Percentiles rank a stretch among this genome's conserved stretches.
Conservation (phyloP, 805 yeast species). For the Kodamaea nitidulidarum region DNA sequence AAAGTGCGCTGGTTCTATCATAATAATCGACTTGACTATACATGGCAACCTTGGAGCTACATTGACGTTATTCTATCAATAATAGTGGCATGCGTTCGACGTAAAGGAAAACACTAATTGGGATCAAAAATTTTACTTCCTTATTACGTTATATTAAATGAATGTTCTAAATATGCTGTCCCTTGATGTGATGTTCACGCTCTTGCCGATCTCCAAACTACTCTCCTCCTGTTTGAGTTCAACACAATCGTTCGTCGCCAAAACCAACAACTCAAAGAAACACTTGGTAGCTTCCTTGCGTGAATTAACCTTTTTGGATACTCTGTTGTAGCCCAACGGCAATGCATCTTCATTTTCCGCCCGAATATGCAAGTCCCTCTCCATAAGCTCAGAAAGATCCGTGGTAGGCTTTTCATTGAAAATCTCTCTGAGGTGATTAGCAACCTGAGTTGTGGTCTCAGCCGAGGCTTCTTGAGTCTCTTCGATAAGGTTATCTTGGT, state of each 20-base stretch:
- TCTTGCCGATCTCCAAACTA: constrained; percentile 47
- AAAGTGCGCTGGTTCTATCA: no score
- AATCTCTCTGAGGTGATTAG: constrained; percentile 38
- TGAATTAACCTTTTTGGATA: constrained; percentile 27
- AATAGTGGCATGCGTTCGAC: no score
- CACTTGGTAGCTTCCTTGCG: constrained; percentile 63
- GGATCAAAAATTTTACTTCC: no score
- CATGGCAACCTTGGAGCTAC: no score
- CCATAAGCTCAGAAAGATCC: constrained; percentile 38
- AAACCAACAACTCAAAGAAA: constrained; percentile 77
- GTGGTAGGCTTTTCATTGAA: constrained; percentile 23
- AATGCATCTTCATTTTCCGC: constrained; percentile 9
- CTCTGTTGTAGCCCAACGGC: constrained; percentile 21
- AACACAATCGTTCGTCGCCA: constrained; percentile 74
- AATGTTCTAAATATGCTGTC: constrained; percentile 31
- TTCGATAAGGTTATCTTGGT: constrained; percentile 11
- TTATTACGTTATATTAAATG: background rate
- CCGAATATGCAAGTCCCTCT: constrained; percentile 26
- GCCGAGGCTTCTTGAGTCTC: constrained; percentile 32
- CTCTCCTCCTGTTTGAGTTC: constrained; percentile 49
- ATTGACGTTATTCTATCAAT: no score
- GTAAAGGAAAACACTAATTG: no score
- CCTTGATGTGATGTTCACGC: constrained; percentile 49
- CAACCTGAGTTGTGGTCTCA: constrained; percentile 52
- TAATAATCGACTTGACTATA: no score